These are phyloP conservation scores for Ustulina deusta DNA, from an alignment of 2,329 filamentous ascomycete species.

Conservation along the genomic window DNA sequence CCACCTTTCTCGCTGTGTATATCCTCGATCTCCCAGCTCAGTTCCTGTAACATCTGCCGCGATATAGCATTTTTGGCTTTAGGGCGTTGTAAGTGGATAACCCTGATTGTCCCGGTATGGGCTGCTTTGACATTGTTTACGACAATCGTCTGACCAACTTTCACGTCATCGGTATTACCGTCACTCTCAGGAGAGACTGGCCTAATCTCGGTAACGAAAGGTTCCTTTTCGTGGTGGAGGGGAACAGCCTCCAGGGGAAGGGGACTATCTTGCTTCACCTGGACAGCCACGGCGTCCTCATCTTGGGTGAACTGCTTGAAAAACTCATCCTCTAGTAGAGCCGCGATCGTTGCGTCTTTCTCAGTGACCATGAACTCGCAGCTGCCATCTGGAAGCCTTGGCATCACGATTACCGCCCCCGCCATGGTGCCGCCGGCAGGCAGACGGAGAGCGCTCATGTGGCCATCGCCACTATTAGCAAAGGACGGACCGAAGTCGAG, in stretches of 20 bases:
- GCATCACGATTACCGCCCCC: constrained; percentile 3
- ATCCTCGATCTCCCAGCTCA: constrained; percentile 77
- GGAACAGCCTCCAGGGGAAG: too few relatives aligned
- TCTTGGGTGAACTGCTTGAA: constrained; percentile 2
- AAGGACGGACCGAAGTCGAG: constrained; percentile 6
- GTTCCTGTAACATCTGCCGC: constrained; percentile 75
- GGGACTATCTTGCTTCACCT: too few relatives aligned
- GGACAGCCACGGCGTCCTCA: not conserved
- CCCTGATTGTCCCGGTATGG: constrained; percentile 82
- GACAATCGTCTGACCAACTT: constrained; percentile 60
- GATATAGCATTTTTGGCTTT: constrained; percentile 91
- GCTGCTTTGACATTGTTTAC: constrained; percentile 81
- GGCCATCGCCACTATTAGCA: not conserved
- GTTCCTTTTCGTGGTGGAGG: too few relatives aligned
- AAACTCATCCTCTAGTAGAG: not conserved
- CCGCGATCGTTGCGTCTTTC: not conserved
- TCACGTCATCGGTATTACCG: not conserved
- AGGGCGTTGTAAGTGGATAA: constrained; percentile 88
- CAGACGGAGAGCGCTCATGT: not conserved
- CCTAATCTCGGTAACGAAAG: not conserved
- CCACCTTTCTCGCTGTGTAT: constrained; percentile 69
- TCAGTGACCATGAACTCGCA: constrained; percentile 14
- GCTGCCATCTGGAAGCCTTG: not conserved
- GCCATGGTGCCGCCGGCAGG: not conserved
- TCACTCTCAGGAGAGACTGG: not conserved